Base-by-base conservation (phyloP, 2,329 filamentous ascomycete species). In the Scedosporium dehoogii region DNA sequence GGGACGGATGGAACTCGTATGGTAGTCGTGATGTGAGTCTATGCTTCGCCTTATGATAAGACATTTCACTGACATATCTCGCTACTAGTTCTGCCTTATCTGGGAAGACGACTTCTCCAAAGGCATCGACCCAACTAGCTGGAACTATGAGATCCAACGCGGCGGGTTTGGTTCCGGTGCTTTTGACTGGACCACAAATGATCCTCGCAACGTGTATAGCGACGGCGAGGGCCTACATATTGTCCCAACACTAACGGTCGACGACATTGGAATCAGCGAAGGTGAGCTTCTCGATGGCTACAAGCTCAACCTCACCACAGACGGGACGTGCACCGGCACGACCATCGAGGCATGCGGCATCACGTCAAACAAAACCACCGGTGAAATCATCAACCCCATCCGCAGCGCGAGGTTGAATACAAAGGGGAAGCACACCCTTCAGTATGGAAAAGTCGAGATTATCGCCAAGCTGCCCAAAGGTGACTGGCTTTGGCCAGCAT, bases 401-500 rank as follows among this genome's bases (percentile, higher is more conserved):
- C 85, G 89, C 65, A 87, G 85, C 68, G 93, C 91, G 1, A 91
- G 85, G 6, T 88, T 91, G 64, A 85, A 96, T 75, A 88, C 86
- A 75, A 92, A 88, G 63, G 88, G 84, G 70, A 83, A 83, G 56
- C 84, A 87, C 14, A 85, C 85, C 14, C 90, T 96, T 78, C 90
- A 86, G 73, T 96, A 90, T 70, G 91, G 91, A 58, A 88, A 89
- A 53, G 82, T 96, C 60, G 89, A 94, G 71, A 90, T 96, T 5
- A 85, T 81, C 1, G 91, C 91, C 29, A 87, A 87, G 74, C 76
- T 94, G 27, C 90, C 91, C 4, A 73, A 78, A 59, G 91, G 91
- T 61, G 90, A 94, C 75, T 94, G 91, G 91, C 81, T 96, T 12
- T 94, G 91, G 91, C 91, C 91, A 2, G 90, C 90, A 16, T 93